Evolutionary conservation across 495 filamentous ascomycete genomes (phyloP), one percentile per base, ranked within the genome.

Genomic region (Penicillium chermesinum): DNA sequence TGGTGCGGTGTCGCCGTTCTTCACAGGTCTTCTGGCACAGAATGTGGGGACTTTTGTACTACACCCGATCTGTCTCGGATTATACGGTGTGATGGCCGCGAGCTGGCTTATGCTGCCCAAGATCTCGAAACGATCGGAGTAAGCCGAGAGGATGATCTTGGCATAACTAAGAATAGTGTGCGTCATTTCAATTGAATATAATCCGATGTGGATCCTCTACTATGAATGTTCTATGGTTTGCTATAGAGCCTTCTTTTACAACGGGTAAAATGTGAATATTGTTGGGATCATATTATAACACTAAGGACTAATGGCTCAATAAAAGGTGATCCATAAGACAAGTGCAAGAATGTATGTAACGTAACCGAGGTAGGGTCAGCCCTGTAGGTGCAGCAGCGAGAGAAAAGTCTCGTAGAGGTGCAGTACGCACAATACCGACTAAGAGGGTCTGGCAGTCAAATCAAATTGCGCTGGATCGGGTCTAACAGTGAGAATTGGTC

Each of bases 1-100:
- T 2, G 87, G 85, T 5, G 86, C 86, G 0, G 73, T 85, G 3
- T 82, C 82, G 17, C 88, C 87, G 0, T 90, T 91, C 49, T 76
- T 84, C 0, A 89, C 82, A 3, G 87, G 86, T 41, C 50, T 89
- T 34, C 55, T 90, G 6, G 84, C 87, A 0, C 80, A 87, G 57
- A 73, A 75, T 6, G 73, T 75, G 7, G 87, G 88, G 0, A 86
- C 85, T 1, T 86, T 76, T 57, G 84, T 91, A 13, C 60, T 93
- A 57, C 86, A 91, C 73, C 86, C 87, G 5, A 70, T 81, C 39
- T 78, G 75, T 55, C 76, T 87, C 46, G 79, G 75, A 33, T 53
- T 91, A 53, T 89, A 85, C 70, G 79, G 67, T 2, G 74, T 77
- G 27, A 91, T 94, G 88, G 49, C 81, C 38, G 64, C 70, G 0